Conservation (phyloP, 1,139 yeast species). For the Blastobotrys proliferans region DNA sequence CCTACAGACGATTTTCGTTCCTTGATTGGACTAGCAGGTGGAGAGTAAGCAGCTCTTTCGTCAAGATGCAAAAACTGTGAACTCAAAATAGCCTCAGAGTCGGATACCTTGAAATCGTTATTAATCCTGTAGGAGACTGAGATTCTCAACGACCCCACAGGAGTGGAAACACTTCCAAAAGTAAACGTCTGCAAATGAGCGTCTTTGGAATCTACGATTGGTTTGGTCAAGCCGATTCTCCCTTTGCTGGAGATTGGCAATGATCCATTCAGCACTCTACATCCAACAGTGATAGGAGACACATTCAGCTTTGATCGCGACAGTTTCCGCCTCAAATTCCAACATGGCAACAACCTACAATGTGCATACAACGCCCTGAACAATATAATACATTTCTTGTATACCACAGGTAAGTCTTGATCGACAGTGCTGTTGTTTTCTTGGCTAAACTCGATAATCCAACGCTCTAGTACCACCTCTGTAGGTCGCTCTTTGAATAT, state of each 20-base stretch:
- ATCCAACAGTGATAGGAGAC: slow-evolving; percentile 45
- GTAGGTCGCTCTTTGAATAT: slow-evolving; percentile 50
- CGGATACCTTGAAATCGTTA: slow-evolving; percentile 61
- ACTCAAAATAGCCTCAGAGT: slow-evolving; percentile 60
- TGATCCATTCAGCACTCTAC: slow-evolving; percentile 70
- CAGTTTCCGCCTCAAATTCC: slow-evolving; percentile 46
- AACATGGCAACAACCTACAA: slow-evolving; percentile 67
- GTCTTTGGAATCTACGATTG: slow-evolving; percentile 45
- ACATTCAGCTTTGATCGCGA: slow-evolving; percentile 39
- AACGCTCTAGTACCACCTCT: slow-evolving; percentile 86
- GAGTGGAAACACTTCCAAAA: slow-evolving; percentile 68
- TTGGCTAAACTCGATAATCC: slow-evolving; percentile 81
- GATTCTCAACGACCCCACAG: slow-evolving; percentile 66
- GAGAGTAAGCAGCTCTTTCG: slow-evolving; percentile 17
- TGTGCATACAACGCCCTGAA: slow-evolving; percentile 72
- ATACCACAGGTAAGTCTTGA: slow-evolving; percentile 64
- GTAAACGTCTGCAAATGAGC: slow-evolving; percentile 57
- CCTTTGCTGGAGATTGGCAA: slow-evolving; percentile 78
- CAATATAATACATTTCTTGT: slow-evolving; percentile 69
- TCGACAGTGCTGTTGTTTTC: slow-evolving; percentile 5
- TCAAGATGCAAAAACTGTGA: slow-evolving; percentile 54
- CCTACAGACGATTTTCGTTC: slow-evolving; percentile 3
- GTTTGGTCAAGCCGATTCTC: slow-evolving; percentile 74
- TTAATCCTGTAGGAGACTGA: slow-evolving; percentile 78
- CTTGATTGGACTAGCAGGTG: slow-evolving; percentile 1